phyloP scores from a whole-genome alignment of 306 rosid species.

The Sechiopsis laciniata region DNA sequence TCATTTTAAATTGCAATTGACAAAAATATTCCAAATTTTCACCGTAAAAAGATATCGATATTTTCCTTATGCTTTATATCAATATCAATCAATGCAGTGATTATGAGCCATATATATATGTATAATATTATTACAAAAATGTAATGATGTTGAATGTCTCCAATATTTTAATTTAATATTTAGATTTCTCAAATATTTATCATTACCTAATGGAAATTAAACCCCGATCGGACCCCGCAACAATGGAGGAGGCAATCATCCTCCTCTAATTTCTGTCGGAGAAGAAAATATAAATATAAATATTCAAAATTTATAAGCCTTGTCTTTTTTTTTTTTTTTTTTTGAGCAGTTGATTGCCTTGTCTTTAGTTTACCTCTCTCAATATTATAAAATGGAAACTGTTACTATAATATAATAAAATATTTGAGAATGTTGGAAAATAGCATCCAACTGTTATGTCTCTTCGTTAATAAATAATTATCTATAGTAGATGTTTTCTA shows the following conservation, averaged over 20 bases:
- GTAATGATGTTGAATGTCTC: slow-evolving; percentile 11
- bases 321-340: too few relatives aligned
- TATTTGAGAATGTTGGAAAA: too few relatives aligned
- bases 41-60: not conserved
- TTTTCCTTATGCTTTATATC: not conserved
- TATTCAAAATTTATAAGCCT: not conserved
- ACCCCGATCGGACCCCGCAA: not conserved
- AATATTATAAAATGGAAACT: too few relatives aligned
- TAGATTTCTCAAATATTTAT: not conserved
- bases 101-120: not conserved
- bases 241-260: not conserved
- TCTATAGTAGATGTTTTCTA: too few relatives aligned
- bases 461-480: too few relatives aligned
- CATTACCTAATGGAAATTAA: not conserved
- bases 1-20: too few relatives aligned
- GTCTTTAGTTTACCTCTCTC: too few relatives aligned
- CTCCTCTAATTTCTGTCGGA: not conserved
- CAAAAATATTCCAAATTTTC: not conserved
- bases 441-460: too few relatives aligned
- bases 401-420: too few relatives aligned
- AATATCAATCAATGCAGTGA: not conserved
- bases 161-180: not conserved
- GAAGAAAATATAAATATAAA: not conserved
- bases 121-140: not conserved
- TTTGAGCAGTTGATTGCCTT: too few relatives aligned